Conservation (phyloP, 108 stramenopile genomes). For the Skeletonema marinoi region DNA sequence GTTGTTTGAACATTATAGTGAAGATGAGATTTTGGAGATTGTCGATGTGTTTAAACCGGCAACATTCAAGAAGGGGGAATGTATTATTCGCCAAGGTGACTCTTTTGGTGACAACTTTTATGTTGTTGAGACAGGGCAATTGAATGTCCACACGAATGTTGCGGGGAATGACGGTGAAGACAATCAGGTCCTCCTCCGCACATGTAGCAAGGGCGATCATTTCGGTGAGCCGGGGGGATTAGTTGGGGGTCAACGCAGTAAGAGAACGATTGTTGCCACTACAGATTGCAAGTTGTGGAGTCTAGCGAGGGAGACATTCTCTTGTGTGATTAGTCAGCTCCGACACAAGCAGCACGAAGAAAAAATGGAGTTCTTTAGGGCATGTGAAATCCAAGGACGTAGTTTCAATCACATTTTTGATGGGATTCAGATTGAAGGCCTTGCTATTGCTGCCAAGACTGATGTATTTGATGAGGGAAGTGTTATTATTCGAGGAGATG, state of each 20-base stretch:
- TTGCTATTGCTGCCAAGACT: slow-evolving; percentile 54
- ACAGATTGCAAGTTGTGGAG: slow-evolving; percentile 40
- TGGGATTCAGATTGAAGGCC: slow-evolving; percentile 52
- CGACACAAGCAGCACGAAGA: slow-evolving; percentile 30
- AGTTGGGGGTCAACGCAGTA: slow-evolving; percentile 70
- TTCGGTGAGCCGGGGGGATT: slow-evolving; percentile 85
- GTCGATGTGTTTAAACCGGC: slow-evolving; percentile 74
- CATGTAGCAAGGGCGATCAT: slow-evolving; percentile 30
- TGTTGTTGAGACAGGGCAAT: slow-evolving; percentile 60
- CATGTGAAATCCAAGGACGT: slow-evolving; percentile 59
- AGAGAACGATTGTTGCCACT: slow-evolving; percentile 57
- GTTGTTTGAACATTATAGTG: slow-evolving; percentile 60
- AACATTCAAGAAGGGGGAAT: slow-evolving; percentile 32
- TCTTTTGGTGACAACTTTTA: slow-evolving; percentile 76
- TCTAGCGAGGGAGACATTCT: slow-evolving; percentile 32
- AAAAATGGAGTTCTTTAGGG: slow-evolving; percentile 58
- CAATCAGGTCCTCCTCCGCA: slow-evolving; percentile 30
- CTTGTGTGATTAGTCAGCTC: slow-evolving; percentile 41
- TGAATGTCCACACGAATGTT: slow-evolving; percentile 42
- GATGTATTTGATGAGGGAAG: slow-evolving; percentile 67
- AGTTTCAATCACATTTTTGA: slow-evolving; percentile 52
- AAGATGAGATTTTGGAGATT: slow-evolving; percentile 64
- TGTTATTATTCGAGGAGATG: slow-evolving; percentile 85
- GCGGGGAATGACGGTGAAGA: slow-evolving; percentile 24
- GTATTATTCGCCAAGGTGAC: slow-evolving; percentile 76